Evolutionary conservation across 768 basidiomycete genomes (phyloP), one percentile per base, ranked within the genome.

Genomic region (Leccinum boreale): DNA sequence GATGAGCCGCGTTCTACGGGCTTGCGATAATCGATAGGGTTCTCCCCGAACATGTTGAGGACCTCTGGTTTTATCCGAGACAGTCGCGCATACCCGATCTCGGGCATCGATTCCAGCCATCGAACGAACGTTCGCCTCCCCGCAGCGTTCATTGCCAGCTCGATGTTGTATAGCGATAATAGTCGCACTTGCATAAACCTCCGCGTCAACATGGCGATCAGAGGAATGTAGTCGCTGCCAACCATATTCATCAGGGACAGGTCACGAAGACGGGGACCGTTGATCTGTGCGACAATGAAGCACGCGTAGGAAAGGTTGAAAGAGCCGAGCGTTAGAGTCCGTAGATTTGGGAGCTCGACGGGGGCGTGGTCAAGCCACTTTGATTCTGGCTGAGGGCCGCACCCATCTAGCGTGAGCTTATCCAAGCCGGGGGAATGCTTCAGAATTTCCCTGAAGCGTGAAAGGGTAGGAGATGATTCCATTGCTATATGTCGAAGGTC

Each of bases 401-500:
- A 86, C 51, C 82, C 82, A 64, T 88, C 84, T 35, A 90, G 64
- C 17, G 81, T 75, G 45, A 91, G 75, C 54, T 83, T 85, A 52
- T 69, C 68, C 24, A 91, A 67, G 7, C 70, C 70, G 14, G 83
- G 81, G 56, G 78, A 85, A 48, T 65, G 71, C 10, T 54, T 54
- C 11, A 89, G 77, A 23, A 90, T 75, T 28, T 78, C 70, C 36
- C 81, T 79, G 69, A 89, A 87, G 23, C 77, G 77, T 9, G 58
- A 39, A 15, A 84, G 69, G 35, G 73, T 73, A 5, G 86, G 87
- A 26, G 77, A 78, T 15, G 78, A 71, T 5, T 82, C 72, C 19
- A 83, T 70, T 17, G 85, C 77, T 55, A 89, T 77, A 26, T 83
- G 80, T 39, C 87, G 81, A 53, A 91, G 72, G 62, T 89, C 87